phyloP scores from a whole-genome alignment of 2,329 filamentous ascomycete species.

The Leptosphaerulina australis region DNA sequence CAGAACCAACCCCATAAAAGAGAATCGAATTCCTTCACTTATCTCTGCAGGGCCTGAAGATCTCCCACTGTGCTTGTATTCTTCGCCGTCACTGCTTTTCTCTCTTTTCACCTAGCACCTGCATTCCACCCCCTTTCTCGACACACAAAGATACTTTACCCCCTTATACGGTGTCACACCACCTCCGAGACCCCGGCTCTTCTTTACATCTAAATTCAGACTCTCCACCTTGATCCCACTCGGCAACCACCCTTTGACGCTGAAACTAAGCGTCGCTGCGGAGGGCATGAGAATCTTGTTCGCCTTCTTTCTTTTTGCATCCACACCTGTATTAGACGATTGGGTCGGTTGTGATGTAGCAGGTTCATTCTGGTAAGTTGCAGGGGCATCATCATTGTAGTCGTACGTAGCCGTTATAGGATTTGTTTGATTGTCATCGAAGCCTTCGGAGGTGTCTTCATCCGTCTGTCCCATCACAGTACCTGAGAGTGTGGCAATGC shows the following conservation, averaged over 20 bases:
- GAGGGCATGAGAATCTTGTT: conserved; percentile 57
- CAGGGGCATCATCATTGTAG: conserved; percentile 39
- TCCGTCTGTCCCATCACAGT: conserved; percentile 72
- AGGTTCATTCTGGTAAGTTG: conserved; percentile 36
- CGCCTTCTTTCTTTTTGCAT: conserved; percentile 65
- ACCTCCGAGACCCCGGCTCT: conserved; percentile 83
- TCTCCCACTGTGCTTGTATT: too few species aligned
- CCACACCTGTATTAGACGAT: conserved; percentile 32
- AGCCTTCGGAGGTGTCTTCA: conserved; percentile 45
- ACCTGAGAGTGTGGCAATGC: conserved; percentile 76
- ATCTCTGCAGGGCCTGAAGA: too few species aligned
- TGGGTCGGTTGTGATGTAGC: neutral
- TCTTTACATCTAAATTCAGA: conserved; percentile 70
- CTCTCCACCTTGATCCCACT: conserved; percentile 69
- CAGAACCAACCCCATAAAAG: too few species aligned
- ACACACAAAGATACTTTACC: conserved; percentile 90
- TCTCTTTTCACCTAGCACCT: too few species aligned
- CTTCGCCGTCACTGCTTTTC: too few species aligned
- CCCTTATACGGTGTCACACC: conserved; percentile 95
- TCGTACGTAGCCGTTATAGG: conserved; percentile 37
- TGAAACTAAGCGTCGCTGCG: conserved; percentile 55
- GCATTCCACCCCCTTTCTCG: conserved; percentile 59
- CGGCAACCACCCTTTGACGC: conserved; percentile 67
- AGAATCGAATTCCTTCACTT: too few species aligned
- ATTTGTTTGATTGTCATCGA: conserved; percentile 45